A percentile compares a stretch with the other conserved stretches of the same genome.
Evolutionary conservation across 768 basidiomycete species (phyloP).

Genomic region (Collybiopsis confluens): DNA sequence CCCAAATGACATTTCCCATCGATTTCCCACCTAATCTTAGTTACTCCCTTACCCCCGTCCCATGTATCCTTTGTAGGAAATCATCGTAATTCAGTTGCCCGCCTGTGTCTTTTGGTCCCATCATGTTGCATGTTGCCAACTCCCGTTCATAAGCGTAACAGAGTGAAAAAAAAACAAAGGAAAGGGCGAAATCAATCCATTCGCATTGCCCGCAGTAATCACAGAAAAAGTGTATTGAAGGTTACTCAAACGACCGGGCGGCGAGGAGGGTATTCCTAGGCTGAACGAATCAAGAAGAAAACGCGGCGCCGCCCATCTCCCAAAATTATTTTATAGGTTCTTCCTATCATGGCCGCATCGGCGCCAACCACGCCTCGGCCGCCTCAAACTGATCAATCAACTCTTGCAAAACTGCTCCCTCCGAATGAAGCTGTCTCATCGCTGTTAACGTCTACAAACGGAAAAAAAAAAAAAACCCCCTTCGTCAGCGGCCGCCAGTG

Average conservation of each 20-base stretch:
- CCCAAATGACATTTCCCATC: slow-evolving; percentile 6
- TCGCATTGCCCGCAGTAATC: too few relatives aligned
- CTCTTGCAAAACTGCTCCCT: slow-evolving; percentile 76
- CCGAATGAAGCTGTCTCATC: slow-evolving; percentile 84
- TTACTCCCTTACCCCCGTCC: neutral
- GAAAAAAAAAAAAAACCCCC: slow-evolving; percentile 80
- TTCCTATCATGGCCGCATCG: slow-evolving; percentile 72
- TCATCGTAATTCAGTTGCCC: neutral
- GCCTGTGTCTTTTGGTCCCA: neutral
- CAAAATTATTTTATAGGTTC: too few relatives aligned
- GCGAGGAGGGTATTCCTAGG: too few relatives aligned
- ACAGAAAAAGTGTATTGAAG: too few relatives aligned
- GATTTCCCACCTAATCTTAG: slow-evolving; percentile 13
- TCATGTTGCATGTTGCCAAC: neutral
- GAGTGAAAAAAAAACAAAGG: slow-evolving; percentile 1
- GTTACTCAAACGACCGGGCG: neutral
- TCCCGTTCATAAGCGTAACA: too few relatives aligned
- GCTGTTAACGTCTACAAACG: slow-evolving; percentile 88
- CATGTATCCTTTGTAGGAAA: slow-evolving; percentile 8
- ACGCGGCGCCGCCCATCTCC: too few relatives aligned
- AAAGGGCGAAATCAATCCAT: neutral
- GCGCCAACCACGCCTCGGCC: slow-evolving; percentile 90
- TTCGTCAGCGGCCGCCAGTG: slow-evolving; percentile 53
- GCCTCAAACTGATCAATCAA: slow-evolving; percentile 95
- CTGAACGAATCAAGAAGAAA: too few relatives aligned